Conservation (phyloP, 345 rosid species). For the Durio zibethinus region DNA sequence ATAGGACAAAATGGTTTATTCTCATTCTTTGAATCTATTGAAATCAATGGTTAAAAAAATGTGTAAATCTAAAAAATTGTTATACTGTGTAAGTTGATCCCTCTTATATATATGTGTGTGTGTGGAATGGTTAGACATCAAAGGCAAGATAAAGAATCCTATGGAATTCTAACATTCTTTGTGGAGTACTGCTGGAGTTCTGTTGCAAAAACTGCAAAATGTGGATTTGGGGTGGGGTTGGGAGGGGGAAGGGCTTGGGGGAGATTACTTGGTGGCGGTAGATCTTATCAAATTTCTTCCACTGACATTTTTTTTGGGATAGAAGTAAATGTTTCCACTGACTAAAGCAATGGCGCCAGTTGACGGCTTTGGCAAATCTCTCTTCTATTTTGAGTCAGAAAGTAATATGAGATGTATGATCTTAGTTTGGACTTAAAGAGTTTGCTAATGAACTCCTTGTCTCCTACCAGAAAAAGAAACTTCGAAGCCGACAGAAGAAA, state of each 20-base stretch:
- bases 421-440: neutral
- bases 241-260: neutral
- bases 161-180: neutral
- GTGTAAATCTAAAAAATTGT: no score
- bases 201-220: neutral
- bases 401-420: neutral
- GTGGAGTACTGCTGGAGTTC: neutral
- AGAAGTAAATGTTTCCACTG: neutral
- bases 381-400: neutral
- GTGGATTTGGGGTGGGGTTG: neutral
- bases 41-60: no score
- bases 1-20: no score
- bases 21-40: no score
- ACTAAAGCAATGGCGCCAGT: neutral
- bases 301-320: neutral
- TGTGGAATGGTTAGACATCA: no score
- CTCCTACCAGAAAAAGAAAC: slow-evolving; percentile 48
- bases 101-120: no score
- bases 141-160: neutral
- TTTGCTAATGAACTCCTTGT: neutral
- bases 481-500: slow-evolving; percentile 57
- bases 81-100: no score
- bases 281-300: neutral
- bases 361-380: neutral
- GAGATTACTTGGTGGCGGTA: neutral